Conservation (phyloP, 768 basidiomycete genomes). For the Rhizopogon roseolus region DNA sequence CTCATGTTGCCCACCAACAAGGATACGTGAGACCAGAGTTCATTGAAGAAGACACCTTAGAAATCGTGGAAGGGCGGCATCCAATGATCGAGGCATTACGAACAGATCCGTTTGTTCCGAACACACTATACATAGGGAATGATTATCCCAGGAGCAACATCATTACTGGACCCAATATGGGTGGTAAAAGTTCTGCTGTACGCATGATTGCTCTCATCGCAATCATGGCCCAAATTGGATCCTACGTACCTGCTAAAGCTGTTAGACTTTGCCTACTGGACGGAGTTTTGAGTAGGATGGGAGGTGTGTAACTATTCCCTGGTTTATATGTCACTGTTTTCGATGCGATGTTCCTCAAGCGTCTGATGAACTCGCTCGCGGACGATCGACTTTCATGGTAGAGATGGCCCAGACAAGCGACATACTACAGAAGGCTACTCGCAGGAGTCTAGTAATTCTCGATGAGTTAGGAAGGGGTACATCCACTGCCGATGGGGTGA, state of each 20-base stretch:
- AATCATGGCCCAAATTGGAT: constrained; percentile 84
- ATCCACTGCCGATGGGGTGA: constrained; percentile 84
- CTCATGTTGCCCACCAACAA: constrained; percentile 68
- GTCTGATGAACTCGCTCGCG: constrained; percentile 80
- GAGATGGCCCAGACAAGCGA: constrained; percentile 94
- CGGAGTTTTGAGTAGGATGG: constrained; percentile 85
- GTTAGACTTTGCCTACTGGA: constrained; percentile 80
- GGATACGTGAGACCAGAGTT: constrained; percentile 80
- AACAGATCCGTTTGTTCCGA: constrained; percentile 82
- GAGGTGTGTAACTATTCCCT: constrained; percentile 44
- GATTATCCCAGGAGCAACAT: constrained; percentile 52
- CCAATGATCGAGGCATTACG: constrained; percentile 85
- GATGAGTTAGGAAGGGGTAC: constrained; percentile 92
- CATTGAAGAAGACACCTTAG: constrained; percentile 57
- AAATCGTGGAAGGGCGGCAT: constrained; percentile 83
- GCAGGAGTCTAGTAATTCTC: constrained; percentile 78
- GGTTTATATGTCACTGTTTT: constrained; percentile 1
- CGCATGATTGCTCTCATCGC: constrained; percentile 74
- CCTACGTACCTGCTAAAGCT: constrained; percentile 79
- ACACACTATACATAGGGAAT: constrained; percentile 64
- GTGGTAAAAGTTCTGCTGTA: constrained; percentile 82
- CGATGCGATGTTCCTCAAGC: constrained; percentile 37
- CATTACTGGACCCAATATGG: constrained; percentile 86
- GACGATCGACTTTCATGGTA: constrained; percentile 95
- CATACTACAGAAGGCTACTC: constrained; percentile 73